Conservation (phyloP, 2,329 filamentous ascomycete species). For the Boeremia exigua region DNA sequence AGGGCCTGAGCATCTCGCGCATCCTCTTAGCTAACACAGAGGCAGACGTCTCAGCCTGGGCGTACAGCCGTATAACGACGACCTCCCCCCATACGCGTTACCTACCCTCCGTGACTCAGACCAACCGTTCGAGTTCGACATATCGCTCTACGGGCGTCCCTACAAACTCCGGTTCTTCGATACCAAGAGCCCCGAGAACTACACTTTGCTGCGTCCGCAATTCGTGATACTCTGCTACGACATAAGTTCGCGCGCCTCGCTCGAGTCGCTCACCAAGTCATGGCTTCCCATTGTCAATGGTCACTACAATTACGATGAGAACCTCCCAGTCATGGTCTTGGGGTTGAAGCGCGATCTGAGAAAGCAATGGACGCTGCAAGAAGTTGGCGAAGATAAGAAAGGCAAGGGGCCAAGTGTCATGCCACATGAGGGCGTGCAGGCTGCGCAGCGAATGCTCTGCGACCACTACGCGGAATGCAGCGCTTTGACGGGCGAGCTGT, state of each 20-base stretch:
- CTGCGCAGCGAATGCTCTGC: slow-evolving; percentile 65
- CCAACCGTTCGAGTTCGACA: slow-evolving; percentile 66
- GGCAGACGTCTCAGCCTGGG: slow-evolving; percentile 42
- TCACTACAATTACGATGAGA: slow-evolving; percentile 60
- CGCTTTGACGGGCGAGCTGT: slow-evolving; percentile 65
- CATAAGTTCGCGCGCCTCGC: slow-evolving; percentile 59
- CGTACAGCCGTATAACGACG: slow-evolving; percentile 31
- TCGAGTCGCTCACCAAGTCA: slow-evolving; percentile 54
- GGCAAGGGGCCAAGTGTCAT: slow-evolving; percentile 53
- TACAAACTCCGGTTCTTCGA: slow-evolving; percentile 64
- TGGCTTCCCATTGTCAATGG: slow-evolving; percentile 55
- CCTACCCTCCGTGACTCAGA: slow-evolving; percentile 60
- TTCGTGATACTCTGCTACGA: slow-evolving; percentile 66
- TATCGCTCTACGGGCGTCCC: slow-evolving; percentile 61
- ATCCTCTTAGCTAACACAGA: background rate
- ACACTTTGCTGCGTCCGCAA: slow-evolving; percentile 60
- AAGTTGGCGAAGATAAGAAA: slow-evolving; percentile 43
- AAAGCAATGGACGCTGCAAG: slow-evolving; percentile 49
- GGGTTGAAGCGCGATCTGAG: slow-evolving; percentile 65
- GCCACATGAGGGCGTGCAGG: slow-evolving; percentile 56
- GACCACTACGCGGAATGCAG: slow-evolving; percentile 70
- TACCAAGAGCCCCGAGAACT: slow-evolving; percentile 63
- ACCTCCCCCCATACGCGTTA: slow-evolving; percentile 45
- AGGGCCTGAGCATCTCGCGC: no score
- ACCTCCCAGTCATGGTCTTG: slow-evolving; percentile 64